phyloP scores from a whole-genome alignment of 345 rosid genomes.

The Sisymbrium altissimum region DNA sequence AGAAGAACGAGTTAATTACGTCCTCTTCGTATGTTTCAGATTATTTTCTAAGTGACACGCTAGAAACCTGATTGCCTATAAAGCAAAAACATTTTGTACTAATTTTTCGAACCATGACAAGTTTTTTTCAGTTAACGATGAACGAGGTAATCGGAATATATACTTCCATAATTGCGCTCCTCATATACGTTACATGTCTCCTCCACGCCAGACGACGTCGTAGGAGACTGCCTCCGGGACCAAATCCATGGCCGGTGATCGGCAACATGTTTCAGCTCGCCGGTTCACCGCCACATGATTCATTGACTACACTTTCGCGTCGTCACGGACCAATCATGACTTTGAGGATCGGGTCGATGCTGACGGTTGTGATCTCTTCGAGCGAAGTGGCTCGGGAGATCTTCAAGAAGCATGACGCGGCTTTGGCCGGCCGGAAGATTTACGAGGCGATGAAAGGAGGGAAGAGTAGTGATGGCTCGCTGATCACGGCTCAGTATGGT shows the following conservation, averaged over 20 bases:
- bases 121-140: neutral
- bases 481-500: constrained; percentile 78
- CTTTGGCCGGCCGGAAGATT: constrained; percentile 68
- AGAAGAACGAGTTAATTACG: constrained; percentile 1
- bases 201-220: constrained; percentile 37
- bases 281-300: constrained; percentile 47
- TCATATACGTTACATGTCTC: constrained; percentile 45
- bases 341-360: constrained; percentile 69
- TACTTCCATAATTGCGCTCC: constrained; percentile 26
- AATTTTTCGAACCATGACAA: neutral
- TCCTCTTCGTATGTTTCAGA: neutral
- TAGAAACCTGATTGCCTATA: neutral
- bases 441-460: constrained; percentile 80
- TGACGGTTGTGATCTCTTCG: constrained; percentile 70
- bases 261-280: constrained; percentile 67
- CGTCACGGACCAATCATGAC: constrained; percentile 72
- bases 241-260: constrained; percentile 55
- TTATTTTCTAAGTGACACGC: neutral
- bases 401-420: constrained; percentile 72
- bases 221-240: constrained; percentile 67
- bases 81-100: neutral
- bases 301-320: constrained; percentile 47
- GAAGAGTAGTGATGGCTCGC: constrained; percentile 48
- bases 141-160: constrained; percentile 16
- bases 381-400: constrained; percentile 59